Evolutionary conservation across 164 flowering plant species (phyloP), one percentile per base, ranked within the genome.

Genomic region (Tinospora cordifolia): DNA sequence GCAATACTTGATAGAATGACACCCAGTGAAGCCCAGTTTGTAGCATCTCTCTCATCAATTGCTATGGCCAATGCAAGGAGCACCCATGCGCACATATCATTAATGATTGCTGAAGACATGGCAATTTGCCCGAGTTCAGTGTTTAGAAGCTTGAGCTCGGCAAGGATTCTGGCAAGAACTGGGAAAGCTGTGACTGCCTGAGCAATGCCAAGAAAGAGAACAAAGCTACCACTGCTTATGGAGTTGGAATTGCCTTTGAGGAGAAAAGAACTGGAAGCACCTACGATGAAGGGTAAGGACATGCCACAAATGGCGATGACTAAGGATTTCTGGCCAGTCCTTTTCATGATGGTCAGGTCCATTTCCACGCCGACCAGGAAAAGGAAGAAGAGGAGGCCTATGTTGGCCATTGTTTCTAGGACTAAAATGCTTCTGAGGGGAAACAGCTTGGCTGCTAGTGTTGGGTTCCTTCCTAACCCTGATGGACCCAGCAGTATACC

Each of bases 401-500:
- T 27, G 44, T 40, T 66, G 11, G 51, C 68, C 30, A 41, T 21
- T 24, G 54, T 40, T 3, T 66, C 68, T 21, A 66, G 4, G 22
- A 66, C 47, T 24, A 66, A 2, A 3, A 66, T n/a, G 10, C 68
- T 40, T 27, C 54, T 21, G 25, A 40, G 9, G 8, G 68, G 51
- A 30, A 66, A 66, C 15, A 66, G 3, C 3, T 19, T 36, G 26
- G 6, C 15, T 24, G 4, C 54, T 21, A 66, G 0, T 5, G 22
- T 22, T 6, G 1, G 1, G 15, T 7, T 66, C 3, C 51, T 39
- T 21, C 51, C 68, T 8, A 66, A 27, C 3, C 6, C 34, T 2
- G 68, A 66, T 66, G 68, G 68, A 66, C 68, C 68, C n/a, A 66
- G 24, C 15, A 66, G 4, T 24, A 66, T 22, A 14, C 68, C 68